phyloP scores from a whole-genome alignment of 2,329 filamentous ascomycete genomes.

The Acephala macrosclerotiorum region DNA sequence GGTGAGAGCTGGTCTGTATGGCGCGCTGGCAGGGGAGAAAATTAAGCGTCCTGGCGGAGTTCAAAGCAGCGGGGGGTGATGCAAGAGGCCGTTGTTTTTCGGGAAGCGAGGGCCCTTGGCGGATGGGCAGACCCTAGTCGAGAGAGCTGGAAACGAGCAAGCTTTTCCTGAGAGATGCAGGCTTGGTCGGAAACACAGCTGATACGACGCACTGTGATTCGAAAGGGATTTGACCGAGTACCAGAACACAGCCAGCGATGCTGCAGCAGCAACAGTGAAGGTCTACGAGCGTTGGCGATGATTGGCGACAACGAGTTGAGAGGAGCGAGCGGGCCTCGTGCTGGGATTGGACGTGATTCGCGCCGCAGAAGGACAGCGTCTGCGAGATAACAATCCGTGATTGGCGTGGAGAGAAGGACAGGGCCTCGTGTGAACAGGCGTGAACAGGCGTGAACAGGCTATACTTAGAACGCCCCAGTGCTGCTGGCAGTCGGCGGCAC shows the following conservation, averaged over 20 bases:
- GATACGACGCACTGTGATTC: conserved; percentile 23
- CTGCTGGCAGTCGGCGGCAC: conserved; percentile 28
- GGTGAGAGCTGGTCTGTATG: neutral
- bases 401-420: conserved; percentile 27
- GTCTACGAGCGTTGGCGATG: conserved; percentile 14
- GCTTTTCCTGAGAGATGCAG: neutral
- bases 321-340: conserved; percentile 12
- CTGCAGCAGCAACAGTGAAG: neutral
- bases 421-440: conserved; percentile 25
- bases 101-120: conserved; percentile 2
- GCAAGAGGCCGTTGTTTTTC: conserved; percentile 8
- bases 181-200: conserved; percentile 25
- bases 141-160: neutral
- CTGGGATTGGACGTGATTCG: conserved; percentile 40
- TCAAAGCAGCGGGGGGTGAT: conserved; percentile 13
- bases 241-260: conserved; percentile 8
- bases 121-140: neutral
- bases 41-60: neutral
- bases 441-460: conserved; percentile 23
- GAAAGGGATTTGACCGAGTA: conserved; percentile 15
- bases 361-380: conserved; percentile 37
- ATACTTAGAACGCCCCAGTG: conserved; percentile 37
- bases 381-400: conserved; percentile 27
- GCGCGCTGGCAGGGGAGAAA: neutral
- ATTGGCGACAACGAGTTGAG: conserved; percentile 4